These are phyloP conservation scores for Hypocrella siamensis DNA, from an alignment of 2,329 filamentous ascomycete genomes.

Conservation along the genomic window DNA sequence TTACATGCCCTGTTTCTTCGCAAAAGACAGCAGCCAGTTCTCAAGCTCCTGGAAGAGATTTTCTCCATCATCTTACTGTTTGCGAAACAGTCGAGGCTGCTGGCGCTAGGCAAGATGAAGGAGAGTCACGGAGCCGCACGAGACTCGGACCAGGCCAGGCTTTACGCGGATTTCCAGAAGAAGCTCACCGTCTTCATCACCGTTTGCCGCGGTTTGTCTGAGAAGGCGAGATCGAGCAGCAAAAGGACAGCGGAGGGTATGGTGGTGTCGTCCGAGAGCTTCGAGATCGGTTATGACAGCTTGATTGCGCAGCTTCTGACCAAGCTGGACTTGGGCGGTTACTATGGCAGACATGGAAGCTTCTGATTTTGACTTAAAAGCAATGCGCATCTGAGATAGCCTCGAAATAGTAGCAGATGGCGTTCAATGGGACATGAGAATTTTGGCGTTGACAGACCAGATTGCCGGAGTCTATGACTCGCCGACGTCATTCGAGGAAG, in stretches of 20 bases:
- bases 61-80: slow-evolving; percentile 60
- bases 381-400: no score
- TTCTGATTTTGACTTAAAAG: no score
- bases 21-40: slow-evolving; percentile 57
- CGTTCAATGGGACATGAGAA: no score
- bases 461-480: no score
- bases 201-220: slow-evolving; percentile 52
- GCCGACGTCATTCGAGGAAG: no score
- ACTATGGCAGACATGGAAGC: slow-evolving; percentile 33
- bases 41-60: slow-evolving; percentile 61
- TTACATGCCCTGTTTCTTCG: slow-evolving; percentile 58
- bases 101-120: slow-evolving; percentile 16
- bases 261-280: slow-evolving; percentile 12
- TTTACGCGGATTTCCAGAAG: slow-evolving; percentile 54
- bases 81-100: slow-evolving; percentile 33
- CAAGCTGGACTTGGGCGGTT: slow-evolving; percentile 55
- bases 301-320: slow-evolving; percentile 53
- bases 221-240: slow-evolving; percentile 34
- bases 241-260: slow-evolving; percentile 3
- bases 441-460: no score
- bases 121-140: slow-evolving; percentile 5
- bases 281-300: slow-evolving; percentile 30
- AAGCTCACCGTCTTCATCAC: slow-evolving; percentile 61
- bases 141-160: slow-evolving; percentile 14
- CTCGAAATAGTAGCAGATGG: no score